Evolutionary conservation across 2,329 filamentous ascomycete genomes (phyloP).

Genomic region (Colletotrichum coccodes): DNA sequence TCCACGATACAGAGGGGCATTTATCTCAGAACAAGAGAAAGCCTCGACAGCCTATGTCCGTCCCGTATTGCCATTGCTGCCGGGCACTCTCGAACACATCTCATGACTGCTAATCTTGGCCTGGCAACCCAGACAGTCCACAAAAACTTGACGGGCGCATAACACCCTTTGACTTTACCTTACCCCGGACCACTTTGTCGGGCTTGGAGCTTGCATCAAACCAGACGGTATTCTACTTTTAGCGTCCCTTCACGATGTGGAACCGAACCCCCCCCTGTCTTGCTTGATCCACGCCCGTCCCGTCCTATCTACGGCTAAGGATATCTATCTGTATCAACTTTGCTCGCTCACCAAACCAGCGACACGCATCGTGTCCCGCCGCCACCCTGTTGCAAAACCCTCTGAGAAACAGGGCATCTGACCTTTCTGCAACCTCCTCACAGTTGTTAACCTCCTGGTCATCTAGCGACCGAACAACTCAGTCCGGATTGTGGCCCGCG

Average conservation of each 20-base stretch:
- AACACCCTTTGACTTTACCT: not conserved
- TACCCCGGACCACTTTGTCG: not conserved
- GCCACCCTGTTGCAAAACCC: not conserved
- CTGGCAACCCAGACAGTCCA: not conserved
- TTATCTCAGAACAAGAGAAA: not conserved
- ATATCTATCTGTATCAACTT: slow-evolving; percentile 6
- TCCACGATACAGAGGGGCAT: no score
- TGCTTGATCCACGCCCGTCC: not conserved
- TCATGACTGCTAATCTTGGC: not conserved
- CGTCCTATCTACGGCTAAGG: not conserved
- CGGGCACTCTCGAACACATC: not conserved
- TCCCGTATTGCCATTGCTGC: not conserved
- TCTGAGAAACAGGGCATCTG: not conserved
- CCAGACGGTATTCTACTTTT: slow-evolving; percentile 3
- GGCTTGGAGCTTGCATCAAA: not conserved
- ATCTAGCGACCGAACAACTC: not conserved
- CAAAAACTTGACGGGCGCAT: not conserved
- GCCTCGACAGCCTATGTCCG: not conserved
- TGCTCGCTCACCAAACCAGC: not conserved
- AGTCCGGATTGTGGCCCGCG: not conserved
- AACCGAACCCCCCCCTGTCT: not conserved
- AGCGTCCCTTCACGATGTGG: slow-evolving; percentile 5
- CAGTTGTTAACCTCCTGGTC: not conserved
- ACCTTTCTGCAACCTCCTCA: not conserved
- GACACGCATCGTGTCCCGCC: not conserved